phyloP scores from a whole-genome alignment of 148 eudicot genomes.

The Pouteria glomerata region DNA sequence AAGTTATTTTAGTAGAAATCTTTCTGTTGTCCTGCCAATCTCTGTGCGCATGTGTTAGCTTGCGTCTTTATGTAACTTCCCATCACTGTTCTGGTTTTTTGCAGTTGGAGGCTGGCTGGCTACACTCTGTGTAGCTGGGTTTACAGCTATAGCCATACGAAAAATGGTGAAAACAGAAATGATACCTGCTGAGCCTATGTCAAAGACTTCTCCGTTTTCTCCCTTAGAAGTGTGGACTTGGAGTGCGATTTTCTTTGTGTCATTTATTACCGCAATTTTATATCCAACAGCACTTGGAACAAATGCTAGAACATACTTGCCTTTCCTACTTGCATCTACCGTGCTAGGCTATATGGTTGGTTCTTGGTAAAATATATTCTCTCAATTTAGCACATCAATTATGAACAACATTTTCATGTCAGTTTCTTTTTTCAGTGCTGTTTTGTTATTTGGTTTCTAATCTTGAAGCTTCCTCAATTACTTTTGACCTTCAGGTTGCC shows the following conservation, averaged over 20 bases:
- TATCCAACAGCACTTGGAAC: conserved; percentile 78
- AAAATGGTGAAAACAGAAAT: conserved; percentile 83
- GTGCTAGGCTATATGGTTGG: conserved; percentile 93
- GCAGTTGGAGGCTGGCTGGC: conserved; percentile 99
- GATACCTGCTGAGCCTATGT: conserved; percentile 93
- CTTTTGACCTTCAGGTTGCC: conserved; percentile 54
- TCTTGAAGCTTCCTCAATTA: background rate
- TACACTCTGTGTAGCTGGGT: conserved; percentile 86
- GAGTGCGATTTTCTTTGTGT: conserved; percentile 59
- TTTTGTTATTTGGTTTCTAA: background rate
- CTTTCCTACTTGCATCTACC: conserved; percentile 87
- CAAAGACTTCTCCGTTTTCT: conserved; percentile 86
- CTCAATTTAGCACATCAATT: background rate
- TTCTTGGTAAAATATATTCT: conserved; percentile 51
- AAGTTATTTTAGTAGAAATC: background rate
- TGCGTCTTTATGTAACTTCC: background rate
- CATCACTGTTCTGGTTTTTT: conserved; percentile 12
- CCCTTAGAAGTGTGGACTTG: conserved; percentile 61
- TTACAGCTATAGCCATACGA: conserved; percentile 81
- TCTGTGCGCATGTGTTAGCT: background rate
- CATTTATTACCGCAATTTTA: conserved; percentile 52
- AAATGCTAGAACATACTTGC: conserved; percentile 80
- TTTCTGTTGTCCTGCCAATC: background rate
- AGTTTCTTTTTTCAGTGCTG: background rate
- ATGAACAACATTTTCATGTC: background rate